A percentile compares a stretch with the other conserved stretches of the same genome.
Conservation (phyloP, 768 basidiomycete genomes). For the Tulasnella sp. region DNA sequence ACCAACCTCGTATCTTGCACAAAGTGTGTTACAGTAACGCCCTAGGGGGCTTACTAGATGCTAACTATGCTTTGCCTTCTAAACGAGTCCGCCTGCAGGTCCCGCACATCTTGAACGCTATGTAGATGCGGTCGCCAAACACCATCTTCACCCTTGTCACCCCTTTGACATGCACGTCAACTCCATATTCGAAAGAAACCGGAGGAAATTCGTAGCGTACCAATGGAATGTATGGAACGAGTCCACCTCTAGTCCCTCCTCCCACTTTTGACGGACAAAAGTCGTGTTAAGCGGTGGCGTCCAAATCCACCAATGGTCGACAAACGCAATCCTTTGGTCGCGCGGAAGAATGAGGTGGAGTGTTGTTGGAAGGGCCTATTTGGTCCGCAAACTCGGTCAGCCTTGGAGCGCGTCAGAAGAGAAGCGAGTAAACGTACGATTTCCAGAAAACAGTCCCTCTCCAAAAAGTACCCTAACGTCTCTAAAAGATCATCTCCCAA, state of each 20-base stretch:
- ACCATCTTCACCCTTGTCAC: constrained; percentile 38
- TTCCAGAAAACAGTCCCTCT: constrained; percentile 51
- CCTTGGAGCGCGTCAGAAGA: background rate
- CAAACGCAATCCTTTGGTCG: constrained; percentile 43
- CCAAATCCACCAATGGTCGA: constrained; percentile 54
- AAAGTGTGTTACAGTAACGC: too few relatives aligned
- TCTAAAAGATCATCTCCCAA: too few relatives aligned
- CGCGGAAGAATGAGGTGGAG: constrained; percentile 44
- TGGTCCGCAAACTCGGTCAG: background rate
- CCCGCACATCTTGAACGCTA: constrained; percentile 39
- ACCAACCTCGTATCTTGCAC: too few relatives aligned
- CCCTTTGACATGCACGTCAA: constrained; percentile 36
- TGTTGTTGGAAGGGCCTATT: constrained; percentile 40
- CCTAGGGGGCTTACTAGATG: too few relatives aligned
- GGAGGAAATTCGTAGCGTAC: background rate
- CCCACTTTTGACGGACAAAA: too few relatives aligned
- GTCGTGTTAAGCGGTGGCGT: too few relatives aligned
- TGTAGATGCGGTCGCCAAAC: constrained; percentile 38
- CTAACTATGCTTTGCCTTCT: too few relatives aligned
- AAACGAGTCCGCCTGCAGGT: constrained; percentile 41
- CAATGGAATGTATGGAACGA: constrained; percentile 46
- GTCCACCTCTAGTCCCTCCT: constrained; percentile 47
- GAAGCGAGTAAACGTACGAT: constrained; percentile 34
- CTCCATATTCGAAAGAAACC: background rate
- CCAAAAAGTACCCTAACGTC: too few relatives aligned